Conservation (phyloP, 2,329 filamentous ascomycete genomes). For the Thelonectria olida region DNA sequence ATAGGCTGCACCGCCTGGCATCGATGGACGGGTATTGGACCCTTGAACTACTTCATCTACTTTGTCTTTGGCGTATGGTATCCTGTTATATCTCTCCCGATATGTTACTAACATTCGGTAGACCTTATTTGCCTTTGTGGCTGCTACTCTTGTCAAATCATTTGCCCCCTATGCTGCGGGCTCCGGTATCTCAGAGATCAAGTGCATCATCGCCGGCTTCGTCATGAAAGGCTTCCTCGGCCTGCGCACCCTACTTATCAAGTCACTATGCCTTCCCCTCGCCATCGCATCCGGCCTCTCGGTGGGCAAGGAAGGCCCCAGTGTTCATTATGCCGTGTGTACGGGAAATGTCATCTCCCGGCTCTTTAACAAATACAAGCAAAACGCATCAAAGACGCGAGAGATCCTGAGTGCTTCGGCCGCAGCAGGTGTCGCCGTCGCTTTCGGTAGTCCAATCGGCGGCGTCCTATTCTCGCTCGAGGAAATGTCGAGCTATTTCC, state of each 20-base stretch:
- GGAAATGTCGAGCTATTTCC: constrained; percentile 97
- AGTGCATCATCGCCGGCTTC: constrained; percentile 98
- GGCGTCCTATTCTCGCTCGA: constrained; percentile 96
- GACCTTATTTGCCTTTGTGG: constrained; percentile 82
- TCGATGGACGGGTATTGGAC: constrained; percentile 81
- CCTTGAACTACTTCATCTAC: constrained; percentile 88
- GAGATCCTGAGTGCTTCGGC: constrained; percentile 96
- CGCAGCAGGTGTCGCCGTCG: constrained; percentile 93
- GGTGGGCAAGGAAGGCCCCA: constrained; percentile 96
- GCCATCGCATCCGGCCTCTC: constrained; percentile 94
- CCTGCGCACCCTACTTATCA: constrained; percentile 90
- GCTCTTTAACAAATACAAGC: constrained; percentile 90
- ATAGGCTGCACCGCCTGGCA: constrained; percentile 88
- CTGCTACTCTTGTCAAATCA: constrained; percentile 85
- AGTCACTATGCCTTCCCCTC: constrained; percentile 88
- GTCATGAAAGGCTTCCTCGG: constrained; percentile 99
- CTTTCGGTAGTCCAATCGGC: constrained; percentile 96
- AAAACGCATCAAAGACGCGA: constrained; percentile 91
- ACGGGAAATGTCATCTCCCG: constrained; percentile 96
- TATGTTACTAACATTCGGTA: constrained; percentile 44
- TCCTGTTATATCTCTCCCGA: neutral
- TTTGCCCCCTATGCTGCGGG: constrained; percentile 97
- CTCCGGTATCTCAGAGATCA: constrained; percentile 98
- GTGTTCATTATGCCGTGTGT: constrained; percentile 98
- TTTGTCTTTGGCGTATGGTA: constrained; percentile 78